Percentiles rank a stretch among this genome's conserved stretches.
These are phyloP conservation scores for Podospora bellae-mahoneyi DNA, from an alignment of 495 filamentous ascomycete genomes.

Conservation along the genomic window DNA sequence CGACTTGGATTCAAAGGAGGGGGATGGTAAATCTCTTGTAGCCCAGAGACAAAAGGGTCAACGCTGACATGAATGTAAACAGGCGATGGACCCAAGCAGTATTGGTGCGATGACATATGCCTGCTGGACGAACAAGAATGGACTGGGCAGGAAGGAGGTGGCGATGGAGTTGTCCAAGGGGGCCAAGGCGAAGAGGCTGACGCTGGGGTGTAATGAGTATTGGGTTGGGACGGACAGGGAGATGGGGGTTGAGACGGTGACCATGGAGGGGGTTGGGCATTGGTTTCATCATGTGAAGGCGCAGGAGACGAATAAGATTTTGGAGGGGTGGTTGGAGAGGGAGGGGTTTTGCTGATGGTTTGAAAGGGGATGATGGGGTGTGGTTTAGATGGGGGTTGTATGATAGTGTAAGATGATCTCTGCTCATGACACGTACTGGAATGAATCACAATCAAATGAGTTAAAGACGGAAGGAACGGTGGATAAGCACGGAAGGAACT, in stretches of 20 bases:
- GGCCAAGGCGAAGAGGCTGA: background rate
- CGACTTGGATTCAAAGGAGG: background rate
- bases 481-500: no score
- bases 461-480: no score
- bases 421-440: background rate
- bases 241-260: background rate
- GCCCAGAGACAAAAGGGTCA: background rate
- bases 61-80: background rate
- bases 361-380: background rate
- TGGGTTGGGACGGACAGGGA: background rate
- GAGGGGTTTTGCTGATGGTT: background rate
- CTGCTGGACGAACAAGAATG: background rate
- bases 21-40: background rate
- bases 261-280: background rate
- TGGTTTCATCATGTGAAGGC: conserved; percentile 1
- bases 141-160: conserved; percentile 2
- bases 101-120: background rate
- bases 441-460: background rate
- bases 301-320: background rate
- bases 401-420: background rate
- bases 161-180: background rate
- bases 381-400: background rate
- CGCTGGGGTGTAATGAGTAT: background rate
- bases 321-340: background rate
- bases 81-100: background rate